Base-by-base conservation (phyloP, 306 rosid genomes). In the Adenanthera pavonina region DNA sequence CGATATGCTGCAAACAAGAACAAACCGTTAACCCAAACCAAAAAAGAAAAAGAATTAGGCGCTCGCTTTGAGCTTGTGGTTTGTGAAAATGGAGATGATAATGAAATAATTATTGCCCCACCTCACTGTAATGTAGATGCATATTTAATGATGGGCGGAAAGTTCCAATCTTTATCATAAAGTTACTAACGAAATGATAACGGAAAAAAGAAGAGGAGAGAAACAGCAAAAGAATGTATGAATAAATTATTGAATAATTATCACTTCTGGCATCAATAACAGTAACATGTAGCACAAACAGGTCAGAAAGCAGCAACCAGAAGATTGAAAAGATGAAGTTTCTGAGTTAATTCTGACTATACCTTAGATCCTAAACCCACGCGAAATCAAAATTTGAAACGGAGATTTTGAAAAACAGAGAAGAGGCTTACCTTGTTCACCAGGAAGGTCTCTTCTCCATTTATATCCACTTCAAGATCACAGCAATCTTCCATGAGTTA, bases 381-480 rank as follows among this genome's bases (percentile, higher is more conserved):
- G 0, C 74, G 33, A 77, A 6, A 35, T 16, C 33, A 56, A 56
- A 56, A 20, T 8, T 6, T 57, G 36, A 53, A 62, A 34, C 19
- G 38, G 25, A 66, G 72, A 19, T 9, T 38, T n/a, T 7, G 72
- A 66, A 6, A 66, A 66, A n/a, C 30, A 19, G 12, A 17, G 15
- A n/a, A 67, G n/a, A 62, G 67, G 74, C 72, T 81, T 78, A 91
- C 92, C 91, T 85, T 90, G 84, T 86, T 79, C 70, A 88, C 84
- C 84, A 89, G 66, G 82, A 92, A 91, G 72, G 85, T 72, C 76
- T 86, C 86, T 70, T 88, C 86, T 12, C 91, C 91, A 65, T 91
- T 88, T 84, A 79, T 83, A 79, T 87, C 88, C 25, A 91, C 89
- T 85, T 89, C 82, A 81, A 92, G 89, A 79, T 86, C 87, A 88